Base-by-base conservation (phyloP, 1,284 basidiomycete genomes). In the Naganishia sp. region DNA sequence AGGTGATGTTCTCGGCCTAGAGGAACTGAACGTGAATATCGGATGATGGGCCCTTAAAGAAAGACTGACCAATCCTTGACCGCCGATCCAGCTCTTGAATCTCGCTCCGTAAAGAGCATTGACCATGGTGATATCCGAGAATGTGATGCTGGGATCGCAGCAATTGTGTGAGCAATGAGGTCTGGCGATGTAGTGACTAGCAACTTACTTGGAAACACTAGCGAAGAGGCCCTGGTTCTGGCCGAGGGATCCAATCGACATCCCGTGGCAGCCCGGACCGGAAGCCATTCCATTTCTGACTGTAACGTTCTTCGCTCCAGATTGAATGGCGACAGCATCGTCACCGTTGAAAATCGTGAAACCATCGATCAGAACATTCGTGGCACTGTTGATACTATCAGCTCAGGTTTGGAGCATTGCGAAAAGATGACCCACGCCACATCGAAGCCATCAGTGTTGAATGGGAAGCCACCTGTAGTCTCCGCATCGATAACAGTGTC, bases 381-480 rank as follows among this genome's bases (percentile, higher is more conserved):
- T 52, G 0, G 60, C 57, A 33, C 66, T 55, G 36, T 10, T 3
- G 36, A 44, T 6, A 10, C 6, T 13, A n/a, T 43, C 9, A 39
- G 13, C 48, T 28, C 28, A 28, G 28, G 28, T 28, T 5, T n/a
- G 18, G 31, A 23, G 21, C 25, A 18, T 43, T 5, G 52, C 36
- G 36, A 39, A 13, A 39, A 39, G 3, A 9, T 11, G 10, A 66
- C 64, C 36, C 31, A 67, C 65, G 42, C 50, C 46, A 83, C 72
- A 69, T 83, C 83, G 70, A 83, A 81, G 25, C 82, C 82, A 73
- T 78, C 75, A 78, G 82, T 83, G 69, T 83, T 83, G 75, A 83
- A 83, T 2, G 82, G 82, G 75, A 82, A 82, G 66, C 81, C 82
- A 59, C 81, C 81, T 31, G 80, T 75, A 4, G 82, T 81, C 55